phyloP scores from a whole-genome alignment of 371 early-diverging fungal species.

The Catenaria anguillulae region DNA sequence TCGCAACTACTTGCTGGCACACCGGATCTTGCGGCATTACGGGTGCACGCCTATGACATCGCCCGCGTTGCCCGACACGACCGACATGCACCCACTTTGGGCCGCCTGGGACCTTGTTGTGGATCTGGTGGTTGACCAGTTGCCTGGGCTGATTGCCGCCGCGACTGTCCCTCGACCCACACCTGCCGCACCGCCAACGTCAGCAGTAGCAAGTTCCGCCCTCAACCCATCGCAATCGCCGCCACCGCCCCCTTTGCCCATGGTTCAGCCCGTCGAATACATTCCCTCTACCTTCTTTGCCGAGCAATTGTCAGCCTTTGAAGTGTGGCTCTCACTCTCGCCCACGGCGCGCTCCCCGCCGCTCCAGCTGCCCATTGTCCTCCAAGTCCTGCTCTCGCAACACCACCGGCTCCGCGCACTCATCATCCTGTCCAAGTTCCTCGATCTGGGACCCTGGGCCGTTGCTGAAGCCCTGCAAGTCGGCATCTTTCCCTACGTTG shows the following conservation, averaged over 20 bases:
- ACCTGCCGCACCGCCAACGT: background rate
- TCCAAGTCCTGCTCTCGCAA: slow-evolving; percentile 89
- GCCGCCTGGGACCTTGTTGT: slow-evolving; percentile 89
- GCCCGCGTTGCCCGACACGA: slow-evolving; percentile 62
- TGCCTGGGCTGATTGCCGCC: slow-evolving; percentile 55
- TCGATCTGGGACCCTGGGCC: slow-evolving; percentile 90
- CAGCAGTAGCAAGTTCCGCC: slow-evolving; percentile 10
- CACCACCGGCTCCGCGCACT: slow-evolving; percentile 84
- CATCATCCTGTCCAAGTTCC: slow-evolving; percentile 71
- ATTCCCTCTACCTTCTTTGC: slow-evolving; percentile 74
- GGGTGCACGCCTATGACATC: slow-evolving; percentile 77
- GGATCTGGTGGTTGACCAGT: slow-evolving; percentile 79
- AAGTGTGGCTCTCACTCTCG: slow-evolving; percentile 80
- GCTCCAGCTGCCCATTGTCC: slow-evolving; percentile 84
- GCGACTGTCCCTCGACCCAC: background rate
- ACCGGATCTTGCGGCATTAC: slow-evolving; percentile 84
- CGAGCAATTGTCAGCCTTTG: slow-evolving; percentile 91
- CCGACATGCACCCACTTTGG: slow-evolving; percentile 94
- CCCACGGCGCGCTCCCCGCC: slow-evolving; percentile 49
- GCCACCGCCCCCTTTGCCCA: background rate
- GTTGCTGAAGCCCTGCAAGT: slow-evolving; percentile 84
- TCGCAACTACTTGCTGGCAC: slow-evolving; percentile 87
- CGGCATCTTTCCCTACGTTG: slow-evolving; percentile 91
- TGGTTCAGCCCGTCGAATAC: slow-evolving; percentile 29
- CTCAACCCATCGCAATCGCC: too few relatives aligned